Evolutionary conservation across 2,329 filamentous ascomycete genomes (phyloP), one percentile per base, ranked within the genome.

Genomic region (Colletotrichum plurivorum): DNA sequence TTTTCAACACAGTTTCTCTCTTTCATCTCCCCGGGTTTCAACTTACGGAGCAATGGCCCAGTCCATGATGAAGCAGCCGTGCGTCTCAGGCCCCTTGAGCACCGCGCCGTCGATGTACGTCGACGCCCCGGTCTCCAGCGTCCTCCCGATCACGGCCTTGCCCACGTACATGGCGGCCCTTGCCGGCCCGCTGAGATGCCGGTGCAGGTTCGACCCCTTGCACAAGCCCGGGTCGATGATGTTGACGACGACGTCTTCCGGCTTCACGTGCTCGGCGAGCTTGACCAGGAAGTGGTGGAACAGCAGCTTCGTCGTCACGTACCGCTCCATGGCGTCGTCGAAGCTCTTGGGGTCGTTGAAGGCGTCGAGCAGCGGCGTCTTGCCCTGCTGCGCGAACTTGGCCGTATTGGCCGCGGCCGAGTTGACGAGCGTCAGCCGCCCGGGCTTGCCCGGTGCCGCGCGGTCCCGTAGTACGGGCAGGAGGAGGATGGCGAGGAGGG

Each of bases 1-100:
- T 36, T 10, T 9, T 36, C 31, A 10, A 9, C 5, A 10, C 31
- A 3, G 9, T 10, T 36, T 36, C 3, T 10, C 10, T 10, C 7
- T 36, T 36, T 36, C 8, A 5, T 51, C 63, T 8, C 45, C 51
- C 36, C 36, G 65, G 27, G 45, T 2, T 2, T 4, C 22, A 53
- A 78, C 84, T 81, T 75, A 86, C 82, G 84, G 81, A 9, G 71
- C 67, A 31, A 86, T 80, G 20, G 81, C 73, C 81, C 83, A 86
- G 65, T 81, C 80, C 78, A 82, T 84, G 0, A 86, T 25, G 63
- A 82, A 86, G 48, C 80, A 82, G 4, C 84, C 84, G 73, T 88
- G 85, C 0, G 82, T 82, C 73, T 87, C 84, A 54, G 78, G 78
- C 0, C 85, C 85, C 67, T 85, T 80, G 2, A 78, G 73, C 0